Percentiles rank a stretch among this genome's conserved stretches.
These are phyloP conservation scores for Neofusicoccum sp. DNA, from an alignment of 2,329 filamentous ascomycete species.

Conservation along the genomic window DNA sequence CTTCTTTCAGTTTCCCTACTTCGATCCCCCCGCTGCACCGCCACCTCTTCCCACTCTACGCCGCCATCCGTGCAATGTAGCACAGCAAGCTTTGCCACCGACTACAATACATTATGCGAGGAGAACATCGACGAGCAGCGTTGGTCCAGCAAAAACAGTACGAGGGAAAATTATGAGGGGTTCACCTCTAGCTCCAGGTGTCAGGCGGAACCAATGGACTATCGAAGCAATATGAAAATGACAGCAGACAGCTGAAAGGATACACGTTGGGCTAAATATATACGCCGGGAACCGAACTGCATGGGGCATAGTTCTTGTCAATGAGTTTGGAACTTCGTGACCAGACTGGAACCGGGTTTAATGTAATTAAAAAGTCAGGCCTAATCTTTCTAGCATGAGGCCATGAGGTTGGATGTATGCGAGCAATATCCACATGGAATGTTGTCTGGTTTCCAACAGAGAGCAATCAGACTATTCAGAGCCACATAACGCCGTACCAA, in stretches of 20 bases:
- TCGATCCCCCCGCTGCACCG: background rate
- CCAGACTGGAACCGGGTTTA: background rate
- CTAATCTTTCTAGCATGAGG: background rate
- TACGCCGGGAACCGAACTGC: background rate
- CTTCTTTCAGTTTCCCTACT: background rate
- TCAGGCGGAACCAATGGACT: slow-evolving; percentile 10
- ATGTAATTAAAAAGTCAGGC: background rate
- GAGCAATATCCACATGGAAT: background rate
- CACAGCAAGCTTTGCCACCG: background rate
- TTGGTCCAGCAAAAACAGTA: background rate
- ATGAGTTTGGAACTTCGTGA: background rate
- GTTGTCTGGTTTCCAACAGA: background rate
- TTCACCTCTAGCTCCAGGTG: background rate
- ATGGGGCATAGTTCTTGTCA: no score
- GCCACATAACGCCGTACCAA: background rate
- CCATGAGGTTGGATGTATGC: background rate
- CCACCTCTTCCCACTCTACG: slow-evolving; percentile 7
- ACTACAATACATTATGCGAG: background rate
- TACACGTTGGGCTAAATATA: background rate
- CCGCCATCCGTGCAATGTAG: background rate
- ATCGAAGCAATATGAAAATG: background rate
- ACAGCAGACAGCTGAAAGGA: background rate
- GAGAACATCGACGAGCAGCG: background rate
- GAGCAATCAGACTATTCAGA: background rate
- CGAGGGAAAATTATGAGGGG: slow-evolving; percentile 7